A percentile compares a stretch with the other conserved stretches of the same genome.
phyloP scores from a whole-genome alignment of 2,329 filamentous ascomycete genomes.

The Verruconis gallopava region DNA sequence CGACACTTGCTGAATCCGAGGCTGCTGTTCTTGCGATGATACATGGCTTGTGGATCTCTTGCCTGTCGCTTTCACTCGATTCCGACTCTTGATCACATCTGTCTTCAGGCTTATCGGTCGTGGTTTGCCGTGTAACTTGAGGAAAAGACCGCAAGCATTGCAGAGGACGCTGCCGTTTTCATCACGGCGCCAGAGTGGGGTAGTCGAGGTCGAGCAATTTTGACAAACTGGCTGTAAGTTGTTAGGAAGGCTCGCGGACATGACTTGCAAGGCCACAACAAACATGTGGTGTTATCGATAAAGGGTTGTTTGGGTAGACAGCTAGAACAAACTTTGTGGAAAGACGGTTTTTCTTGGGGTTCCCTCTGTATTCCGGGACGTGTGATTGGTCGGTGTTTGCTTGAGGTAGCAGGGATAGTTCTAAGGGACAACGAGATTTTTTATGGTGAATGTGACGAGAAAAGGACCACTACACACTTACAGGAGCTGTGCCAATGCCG shows the following conservation, averaged over 20 bases:
- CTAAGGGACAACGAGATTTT: too few species aligned
- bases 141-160: conserved; percentile 94
- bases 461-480: conserved; percentile 27
- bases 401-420: conserved; percentile 9
- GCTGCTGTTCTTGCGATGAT: not conserved
- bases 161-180: conserved; percentile 91
- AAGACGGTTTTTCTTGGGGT: too few species aligned
- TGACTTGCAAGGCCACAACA: conserved; percentile 23
- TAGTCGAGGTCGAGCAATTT: conserved; percentile 92
- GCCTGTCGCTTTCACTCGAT: conserved; percentile 60
- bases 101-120: conserved; percentile 95
- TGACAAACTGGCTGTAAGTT: conserved; percentile 75
- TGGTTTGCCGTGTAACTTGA: conserved; percentile 89
- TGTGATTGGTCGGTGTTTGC: conserved; percentile 8
- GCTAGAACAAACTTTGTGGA: not conserved
- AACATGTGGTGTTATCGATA: conserved; percentile 15
- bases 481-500: conserved; percentile 46
- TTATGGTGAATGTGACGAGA: too few species aligned
- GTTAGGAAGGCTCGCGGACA: conserved; percentile 34
- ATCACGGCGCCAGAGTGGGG: conserved; percentile 93
- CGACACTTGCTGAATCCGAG: not conserved
- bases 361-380: too few species aligned
- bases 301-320: too few species aligned
- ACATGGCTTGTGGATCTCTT: not conserved
- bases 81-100: conserved; percentile 98